A percentile compares a stretch with the other conserved stretches of the same genome.
Evolutionary conservation across 495 filamentous ascomycete genomes (phyloP).

Genomic region (Aspergillus cavernicola): DNA sequence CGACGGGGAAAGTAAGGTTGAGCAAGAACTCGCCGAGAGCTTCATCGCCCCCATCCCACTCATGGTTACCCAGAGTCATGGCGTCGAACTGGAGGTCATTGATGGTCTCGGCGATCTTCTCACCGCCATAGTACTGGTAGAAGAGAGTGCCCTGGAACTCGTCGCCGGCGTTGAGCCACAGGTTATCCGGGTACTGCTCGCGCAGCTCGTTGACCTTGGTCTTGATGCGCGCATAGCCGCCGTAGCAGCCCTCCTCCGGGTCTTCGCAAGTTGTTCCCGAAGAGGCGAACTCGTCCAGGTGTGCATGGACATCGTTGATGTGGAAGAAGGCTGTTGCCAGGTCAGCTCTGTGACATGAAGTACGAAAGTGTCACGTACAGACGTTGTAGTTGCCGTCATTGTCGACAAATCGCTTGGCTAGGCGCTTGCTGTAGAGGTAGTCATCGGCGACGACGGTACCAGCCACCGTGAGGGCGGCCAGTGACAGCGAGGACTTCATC

Average conservation of each 20-base stretch:
- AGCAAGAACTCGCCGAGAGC: constrained; percentile 1
- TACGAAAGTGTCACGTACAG: background rate
- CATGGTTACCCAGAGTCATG: constrained; percentile 7
- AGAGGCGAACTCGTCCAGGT: constrained; percentile 1
- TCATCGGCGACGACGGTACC: background rate
- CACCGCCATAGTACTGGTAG: constrained; percentile 1
- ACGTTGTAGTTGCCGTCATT: constrained; percentile 3
- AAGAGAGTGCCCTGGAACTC: constrained; percentile 6
- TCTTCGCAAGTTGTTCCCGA: constrained; percentile 2
- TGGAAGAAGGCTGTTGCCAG: background rate
- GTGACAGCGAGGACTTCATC: constrained; percentile 3
- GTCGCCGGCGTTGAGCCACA: constrained; percentile 6
- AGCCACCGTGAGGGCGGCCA: background rate
- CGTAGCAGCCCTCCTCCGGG: constrained; percentile 2
- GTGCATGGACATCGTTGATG: constrained; percentile 4
- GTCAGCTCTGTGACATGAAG: background rate
- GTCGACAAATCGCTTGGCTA: constrained; percentile 1
- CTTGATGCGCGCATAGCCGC: constrained; percentile 5
- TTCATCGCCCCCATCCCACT: constrained; percentile 5
- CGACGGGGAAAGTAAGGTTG: constrained; percentile 1
- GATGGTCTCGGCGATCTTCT: constrained; percentile 7
- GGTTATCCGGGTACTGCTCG: background rate
- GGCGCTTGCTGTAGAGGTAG: constrained; percentile 4
- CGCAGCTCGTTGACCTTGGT: constrained; percentile 3
- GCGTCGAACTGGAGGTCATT: constrained; percentile 2